phyloP scores from a whole-genome alignment of 768 basidiomycete species.

The Tulasnella sp. region DNA sequence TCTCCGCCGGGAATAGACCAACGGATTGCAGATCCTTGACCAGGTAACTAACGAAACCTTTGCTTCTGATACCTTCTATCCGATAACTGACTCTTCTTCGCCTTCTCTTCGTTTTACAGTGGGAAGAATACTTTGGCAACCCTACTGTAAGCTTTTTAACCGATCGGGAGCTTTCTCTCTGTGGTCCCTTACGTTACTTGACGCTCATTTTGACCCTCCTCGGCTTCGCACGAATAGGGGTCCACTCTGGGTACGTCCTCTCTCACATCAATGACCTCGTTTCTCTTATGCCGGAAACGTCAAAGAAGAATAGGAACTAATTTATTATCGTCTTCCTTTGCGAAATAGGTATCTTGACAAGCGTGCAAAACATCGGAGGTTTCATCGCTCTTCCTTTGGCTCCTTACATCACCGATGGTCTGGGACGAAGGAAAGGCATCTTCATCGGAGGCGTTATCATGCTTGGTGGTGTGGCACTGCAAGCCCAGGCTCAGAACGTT shows the following conservation, averaged over 20 bases:
- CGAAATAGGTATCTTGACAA: conserved; percentile 9
- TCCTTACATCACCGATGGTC: conserved; percentile 49
- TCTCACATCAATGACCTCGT: neutral
- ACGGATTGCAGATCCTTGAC: neutral
- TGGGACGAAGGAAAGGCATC: conserved; percentile 53
- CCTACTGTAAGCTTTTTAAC: neutral
- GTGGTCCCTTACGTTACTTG: no score
- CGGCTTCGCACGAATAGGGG: neutral
- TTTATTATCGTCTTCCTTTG: neutral
- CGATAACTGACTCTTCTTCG: neutral
- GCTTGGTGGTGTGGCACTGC: conserved; percentile 54
- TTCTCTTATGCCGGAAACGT: neutral
- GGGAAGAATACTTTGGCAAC: conserved; percentile 15
- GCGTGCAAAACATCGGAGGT: conserved; percentile 16
- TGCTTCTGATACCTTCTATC: neutral
- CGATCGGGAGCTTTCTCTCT: no score
- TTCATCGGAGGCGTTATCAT: conserved; percentile 58
- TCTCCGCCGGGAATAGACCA: conserved; percentile 39
- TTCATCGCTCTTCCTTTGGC: conserved; percentile 52
- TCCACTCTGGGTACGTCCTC: conserved; percentile 1
- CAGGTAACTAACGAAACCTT: neutral
- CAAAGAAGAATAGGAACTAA: neutral
- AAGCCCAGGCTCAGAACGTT: conserved; percentile 42
- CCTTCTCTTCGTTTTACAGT: neutral
- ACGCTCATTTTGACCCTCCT: neutral